Conservation (phyloP, 352 stramenopile genomes). For the Aphanomyces invadans region DNA sequence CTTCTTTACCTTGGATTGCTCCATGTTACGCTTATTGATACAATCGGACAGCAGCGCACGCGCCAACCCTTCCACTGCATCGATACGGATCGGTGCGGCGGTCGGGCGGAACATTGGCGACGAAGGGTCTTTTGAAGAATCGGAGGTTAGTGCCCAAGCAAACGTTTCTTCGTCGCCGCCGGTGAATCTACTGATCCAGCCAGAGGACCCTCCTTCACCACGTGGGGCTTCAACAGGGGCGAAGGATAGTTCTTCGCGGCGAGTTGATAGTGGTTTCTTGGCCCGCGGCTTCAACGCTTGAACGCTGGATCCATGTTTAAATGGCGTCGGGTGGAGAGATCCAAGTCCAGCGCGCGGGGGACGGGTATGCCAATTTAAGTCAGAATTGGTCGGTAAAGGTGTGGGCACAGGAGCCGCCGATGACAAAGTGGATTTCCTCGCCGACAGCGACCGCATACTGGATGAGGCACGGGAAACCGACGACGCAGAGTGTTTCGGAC, state of each 20-base stretch:
- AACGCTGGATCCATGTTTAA: too few species aligned
- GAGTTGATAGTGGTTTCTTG: not conserved
- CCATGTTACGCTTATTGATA: conserved; percentile 15
- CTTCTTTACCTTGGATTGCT: conserved; percentile 2
- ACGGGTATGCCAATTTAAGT: conserved; percentile 3
- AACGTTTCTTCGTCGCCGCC: not conserved
- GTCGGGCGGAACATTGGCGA: not conserved
- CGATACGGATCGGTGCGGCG: not conserved
- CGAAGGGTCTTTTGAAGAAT: not conserved
- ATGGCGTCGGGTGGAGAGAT: not conserved
- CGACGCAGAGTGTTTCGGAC: not conserved
- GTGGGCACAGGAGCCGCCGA: not conserved
- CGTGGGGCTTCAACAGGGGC: not conserved
- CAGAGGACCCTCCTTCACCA: not conserved
- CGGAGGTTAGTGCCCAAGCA: not conserved
- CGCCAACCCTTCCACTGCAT: conserved; percentile 14
- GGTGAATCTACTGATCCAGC: not conserved
- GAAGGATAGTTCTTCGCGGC: not conserved
- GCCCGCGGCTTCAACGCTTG: not conserved
- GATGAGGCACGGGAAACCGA: not conserved
- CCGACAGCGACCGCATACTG: not conserved
- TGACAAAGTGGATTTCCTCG: conserved; percentile 1
- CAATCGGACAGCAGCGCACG: conserved; percentile 13
- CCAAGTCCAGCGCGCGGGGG: not conserved
- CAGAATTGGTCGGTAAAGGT: not conserved